Conservation (phyloP, 2,329 filamentous ascomycete genomes). For the Aspergillus uvarum region DNA sequence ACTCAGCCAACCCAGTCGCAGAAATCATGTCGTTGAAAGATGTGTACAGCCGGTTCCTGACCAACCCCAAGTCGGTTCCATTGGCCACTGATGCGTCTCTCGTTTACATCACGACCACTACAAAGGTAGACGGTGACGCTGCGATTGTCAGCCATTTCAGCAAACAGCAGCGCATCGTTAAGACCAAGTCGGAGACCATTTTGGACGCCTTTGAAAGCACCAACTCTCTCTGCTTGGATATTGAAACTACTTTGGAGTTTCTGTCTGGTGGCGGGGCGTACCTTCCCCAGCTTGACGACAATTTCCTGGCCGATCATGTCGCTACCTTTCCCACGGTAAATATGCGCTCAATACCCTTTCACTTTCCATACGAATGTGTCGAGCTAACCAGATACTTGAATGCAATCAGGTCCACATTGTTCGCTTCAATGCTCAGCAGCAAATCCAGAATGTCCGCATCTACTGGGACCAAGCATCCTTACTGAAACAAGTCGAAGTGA, state of each 20-base stretch:
- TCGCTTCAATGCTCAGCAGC: slow-evolving; percentile 70
- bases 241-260: slow-evolving; percentile 83
- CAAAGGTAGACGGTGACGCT: slow-evolving; percentile 66
- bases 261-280: slow-evolving; percentile 77
- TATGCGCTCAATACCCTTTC: slow-evolving; percentile 49
- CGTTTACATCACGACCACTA: slow-evolving; percentile 89
- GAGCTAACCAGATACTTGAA: slow-evolving; percentile 10
- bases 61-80: slow-evolving; percentile 62
- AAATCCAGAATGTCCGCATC: slow-evolving; percentile 82
- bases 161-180: slow-evolving; percentile 69
- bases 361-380: not conserved
- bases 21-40: slow-evolving; percentile 43
- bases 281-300: slow-evolving; percentile 86
- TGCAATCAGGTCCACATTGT: slow-evolving; percentile 76
- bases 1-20: not conserved
- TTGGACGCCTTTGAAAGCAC: slow-evolving; percentile 71
- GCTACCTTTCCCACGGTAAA: slow-evolving; percentile 81
- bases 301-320: slow-evolving; percentile 81
- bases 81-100: slow-evolving; percentile 67
- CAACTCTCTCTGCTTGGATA: slow-evolving; percentile 70
- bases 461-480: slow-evolving; percentile 95
- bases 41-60: slow-evolving; percentile 71
- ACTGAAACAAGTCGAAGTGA: slow-evolving; percentile 89
- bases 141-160: slow-evolving; percentile 81
- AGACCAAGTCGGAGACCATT: slow-evolving; percentile 78